Percentiles rank a stretch among this genome's conserved stretches.
These are phyloP conservation scores for Hanseniaspora singularis DNA, from an alignment of 805 yeast species.

Conservation along the genomic window DNA sequence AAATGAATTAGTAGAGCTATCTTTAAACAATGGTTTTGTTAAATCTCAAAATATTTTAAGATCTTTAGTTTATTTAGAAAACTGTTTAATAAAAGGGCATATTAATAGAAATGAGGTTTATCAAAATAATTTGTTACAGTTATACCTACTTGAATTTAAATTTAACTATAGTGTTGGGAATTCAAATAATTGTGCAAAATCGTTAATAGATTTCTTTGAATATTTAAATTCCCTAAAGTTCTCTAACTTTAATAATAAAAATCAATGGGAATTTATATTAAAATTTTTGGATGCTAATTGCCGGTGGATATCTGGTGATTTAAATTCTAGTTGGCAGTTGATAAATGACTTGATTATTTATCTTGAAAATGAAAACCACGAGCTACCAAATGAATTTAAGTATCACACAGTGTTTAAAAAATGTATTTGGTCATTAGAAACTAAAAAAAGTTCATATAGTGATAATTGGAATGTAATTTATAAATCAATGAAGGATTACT, in stretches of 20 bases:
- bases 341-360: neutral
- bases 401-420: neutral
- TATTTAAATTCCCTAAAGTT: neutral
- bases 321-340: neutral
- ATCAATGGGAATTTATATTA: neutral
- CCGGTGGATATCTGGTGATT: constrained; percentile 1
- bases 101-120: neutral
- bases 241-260: neutral
- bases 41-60: too few relatives aligned
- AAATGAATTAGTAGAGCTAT: too few relatives aligned
- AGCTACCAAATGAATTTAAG: neutral
- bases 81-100: too few relatives aligned
- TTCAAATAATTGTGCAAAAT: neutral
- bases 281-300: neutral
- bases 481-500: neutral
- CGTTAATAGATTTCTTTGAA: neutral
- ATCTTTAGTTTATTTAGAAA: too few relatives aligned
- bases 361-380: neutral
- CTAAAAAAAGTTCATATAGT: neutral
- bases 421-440: constrained; percentile 1
- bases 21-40: too few relatives aligned
- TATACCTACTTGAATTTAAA: neutral
- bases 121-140: neutral
- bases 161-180: neutral
- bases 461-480: neutral